Base-by-base conservation (phyloP, 176 grass and related monocot genomes). In the Pharus latifolius region DNA sequence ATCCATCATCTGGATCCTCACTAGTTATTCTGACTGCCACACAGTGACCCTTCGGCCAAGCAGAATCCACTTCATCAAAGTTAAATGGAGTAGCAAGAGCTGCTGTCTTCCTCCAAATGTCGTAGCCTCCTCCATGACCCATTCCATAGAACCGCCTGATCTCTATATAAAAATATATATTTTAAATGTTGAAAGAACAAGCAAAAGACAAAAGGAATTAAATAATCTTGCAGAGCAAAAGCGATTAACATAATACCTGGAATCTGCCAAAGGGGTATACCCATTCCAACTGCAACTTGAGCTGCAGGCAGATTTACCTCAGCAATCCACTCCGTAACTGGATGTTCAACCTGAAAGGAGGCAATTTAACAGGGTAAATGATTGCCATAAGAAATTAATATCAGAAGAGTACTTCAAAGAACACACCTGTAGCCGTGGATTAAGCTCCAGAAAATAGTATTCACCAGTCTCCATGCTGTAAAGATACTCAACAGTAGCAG, bases 391-490 rank as follows among this genome's bases (percentile, higher is more conserved):
- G 4, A 56, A 77, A n/a, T 48, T 32, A 85, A 78, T 25, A 63
- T 42, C 42, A 69, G 40, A 26, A 49, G 30, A 67, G 37, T 69
- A 54, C 48, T 67, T 38, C 47, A 75, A 51, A 17, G 32, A 65
- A 40, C 71, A 69, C 47, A 85, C 83, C 85, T 99, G 95, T 22
- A 99, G 46, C 34, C 95, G 74, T 16, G 95, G 95, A 82, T 99
- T 99, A 72, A 99, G 90, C 60, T 99, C 95, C 58, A 99, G 76
- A 63, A 99, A 99, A 78, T 99, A 99, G 60, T 94, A 99, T 83
- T 99, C 95, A 13, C 95, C 95, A 49, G 95, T 94, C 32, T 99
- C 90, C 95, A 99, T 99, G 75, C 90, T 99, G 79, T 94, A 99
- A 63, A 99, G 88, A 76, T 99, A 99, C 64, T 99, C 95, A 43